A percentile compares a stretch with the other conserved stretches of the same genome.
Conservation (phyloP, 805 yeast genomes). For the Candida orba region DNA sequence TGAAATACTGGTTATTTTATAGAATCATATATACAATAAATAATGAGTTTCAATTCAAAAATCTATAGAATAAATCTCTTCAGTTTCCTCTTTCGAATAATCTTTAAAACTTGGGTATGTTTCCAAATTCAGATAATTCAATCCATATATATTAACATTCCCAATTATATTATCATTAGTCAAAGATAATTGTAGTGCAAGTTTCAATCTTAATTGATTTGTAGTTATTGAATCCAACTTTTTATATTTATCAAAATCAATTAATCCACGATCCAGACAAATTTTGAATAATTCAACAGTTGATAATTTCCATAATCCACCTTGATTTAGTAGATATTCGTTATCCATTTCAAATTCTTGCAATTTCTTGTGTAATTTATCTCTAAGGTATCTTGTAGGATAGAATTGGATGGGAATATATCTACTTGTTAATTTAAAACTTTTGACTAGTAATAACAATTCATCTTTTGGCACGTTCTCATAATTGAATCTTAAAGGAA, state of each 20-base stretch:
- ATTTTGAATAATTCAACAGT: slow-evolving; percentile 45
- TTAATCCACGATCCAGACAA: slow-evolving; percentile 50
- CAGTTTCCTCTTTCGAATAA: background rate
- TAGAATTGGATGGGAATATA: slow-evolving; percentile 34
- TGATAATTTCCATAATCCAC: slow-evolving; percentile 37
- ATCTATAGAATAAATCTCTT: background rate
- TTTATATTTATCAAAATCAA: slow-evolving; percentile 28
- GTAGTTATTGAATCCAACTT: slow-evolving; percentile 27
- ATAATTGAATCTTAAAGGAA: slow-evolving; percentile 37
- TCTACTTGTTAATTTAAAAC: slow-evolving; percentile 32
- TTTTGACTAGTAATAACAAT: slow-evolving; percentile 29
- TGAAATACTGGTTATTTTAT: background rate
- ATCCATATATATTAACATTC: slow-evolving; percentile 23
- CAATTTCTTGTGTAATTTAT: slow-evolving; percentile 30
- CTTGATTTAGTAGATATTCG: slow-evolving; percentile 27
- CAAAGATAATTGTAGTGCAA: slow-evolving; percentile 35
- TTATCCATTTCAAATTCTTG: slow-evolving; percentile 48
- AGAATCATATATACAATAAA: no score
- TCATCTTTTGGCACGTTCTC: slow-evolving; percentile 36
- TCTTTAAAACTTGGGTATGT: slow-evolving; percentile 6
- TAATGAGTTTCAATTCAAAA: no score
- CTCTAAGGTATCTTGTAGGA: slow-evolving; percentile 32
- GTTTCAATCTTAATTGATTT: slow-evolving; percentile 28
- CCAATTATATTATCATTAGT: slow-evolving; percentile 25
- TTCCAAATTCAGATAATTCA: slow-evolving; percentile 16